Evolutionary conservation across 2,329 filamentous ascomycete genomes (phyloP).

Genomic region (Trichoderma simmonsii): DNA sequence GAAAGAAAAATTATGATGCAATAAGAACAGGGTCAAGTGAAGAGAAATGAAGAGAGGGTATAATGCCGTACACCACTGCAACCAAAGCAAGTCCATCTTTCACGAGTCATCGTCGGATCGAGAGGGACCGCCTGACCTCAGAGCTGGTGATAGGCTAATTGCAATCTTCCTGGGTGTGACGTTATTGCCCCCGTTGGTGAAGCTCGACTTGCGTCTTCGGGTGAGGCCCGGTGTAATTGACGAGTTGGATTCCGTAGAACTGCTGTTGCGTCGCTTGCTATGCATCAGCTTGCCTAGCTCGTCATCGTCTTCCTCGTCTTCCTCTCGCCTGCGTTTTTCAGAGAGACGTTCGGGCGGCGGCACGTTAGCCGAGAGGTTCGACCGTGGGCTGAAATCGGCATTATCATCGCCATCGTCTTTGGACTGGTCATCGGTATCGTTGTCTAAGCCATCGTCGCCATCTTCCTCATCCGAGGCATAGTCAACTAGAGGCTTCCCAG

Average conservation of each 20-base stretch:
- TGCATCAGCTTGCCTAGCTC: conserved; percentile 79
- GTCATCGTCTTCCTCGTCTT: conserved; percentile 78
- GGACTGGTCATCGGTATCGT: conserved; percentile 39
- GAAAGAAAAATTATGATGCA: neutral
- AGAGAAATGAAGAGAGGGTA: neutral
- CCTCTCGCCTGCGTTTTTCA: conserved; percentile 86
- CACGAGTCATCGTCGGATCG: conserved; percentile 41
- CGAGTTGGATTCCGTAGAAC: conserved; percentile 44
- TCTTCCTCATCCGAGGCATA: conserved; percentile 90
- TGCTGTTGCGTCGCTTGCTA: conserved; percentile 60
- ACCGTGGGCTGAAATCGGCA: conserved; percentile 24
- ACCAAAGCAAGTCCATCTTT: neutral
- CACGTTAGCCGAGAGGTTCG: conserved; percentile 24
- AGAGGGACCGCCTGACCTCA: conserved; percentile 40
- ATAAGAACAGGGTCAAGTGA: neutral
- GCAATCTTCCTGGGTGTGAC: conserved; percentile 53
- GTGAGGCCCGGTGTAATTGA: conserved; percentile 33
- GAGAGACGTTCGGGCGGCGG: conserved; percentile 75
- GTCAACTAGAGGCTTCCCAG: conserved; percentile 73
- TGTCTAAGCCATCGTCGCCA: conserved; percentile 56
- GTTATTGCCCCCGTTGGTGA: conserved; percentile 40
- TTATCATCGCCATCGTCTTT: conserved; percentile 34
- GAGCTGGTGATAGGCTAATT: conserved; percentile 52
- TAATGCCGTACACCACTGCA: conserved; percentile 19
- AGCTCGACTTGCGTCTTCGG: conserved; percentile 38